Evolutionary conservation across 768 basidiomycete species (phyloP).

Genomic region (Leccinum fibrillosum): DNA sequence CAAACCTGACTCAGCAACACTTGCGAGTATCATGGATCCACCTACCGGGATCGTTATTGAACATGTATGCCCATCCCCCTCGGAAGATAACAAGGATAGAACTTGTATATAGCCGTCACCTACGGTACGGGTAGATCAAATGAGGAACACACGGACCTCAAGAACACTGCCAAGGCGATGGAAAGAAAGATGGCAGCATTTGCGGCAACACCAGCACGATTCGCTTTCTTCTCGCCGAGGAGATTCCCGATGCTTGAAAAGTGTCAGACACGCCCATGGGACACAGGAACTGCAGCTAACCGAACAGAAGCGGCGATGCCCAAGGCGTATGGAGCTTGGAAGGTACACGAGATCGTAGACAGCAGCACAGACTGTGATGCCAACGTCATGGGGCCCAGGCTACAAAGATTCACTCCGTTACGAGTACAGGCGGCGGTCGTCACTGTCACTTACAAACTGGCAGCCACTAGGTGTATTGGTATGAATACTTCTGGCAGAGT

Average conservation of each 20-base stretch:
- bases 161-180: conserved; percentile 53
- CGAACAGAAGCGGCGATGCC: conserved; percentile 83
- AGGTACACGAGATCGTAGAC: conserved; percentile 70
- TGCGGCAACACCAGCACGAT: conserved; percentile 67
- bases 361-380: conserved; percentile 88
- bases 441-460: conserved; percentile 42
- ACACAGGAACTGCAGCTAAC: conserved; percentile 34
- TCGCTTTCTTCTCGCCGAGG: conserved; percentile 73
- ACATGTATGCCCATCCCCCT: conserved; percentile 68
- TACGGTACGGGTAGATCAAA: background rate
- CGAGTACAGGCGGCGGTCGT: background rate
- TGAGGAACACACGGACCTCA: conserved; percentile 43
- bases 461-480: conserved; percentile 38
- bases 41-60: conserved; percentile 63
- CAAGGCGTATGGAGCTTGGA: conserved; percentile 80
- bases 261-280: background rate
- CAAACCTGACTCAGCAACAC: background rate
- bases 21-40: background rate
- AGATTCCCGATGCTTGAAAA: conserved; percentile 75
- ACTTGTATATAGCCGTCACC: conserved; percentile 29
- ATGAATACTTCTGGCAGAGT: background rate
- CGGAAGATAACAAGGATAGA: conserved; percentile 57
- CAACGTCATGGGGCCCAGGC: conserved; percentile 75
- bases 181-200: conserved; percentile 65
- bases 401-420: conserved; percentile 30